These are phyloP conservation scores for Fusarium incarnatum DNA, from an alignment of 2,329 filamentous ascomycete species.

Conservation along the genomic window DNA sequence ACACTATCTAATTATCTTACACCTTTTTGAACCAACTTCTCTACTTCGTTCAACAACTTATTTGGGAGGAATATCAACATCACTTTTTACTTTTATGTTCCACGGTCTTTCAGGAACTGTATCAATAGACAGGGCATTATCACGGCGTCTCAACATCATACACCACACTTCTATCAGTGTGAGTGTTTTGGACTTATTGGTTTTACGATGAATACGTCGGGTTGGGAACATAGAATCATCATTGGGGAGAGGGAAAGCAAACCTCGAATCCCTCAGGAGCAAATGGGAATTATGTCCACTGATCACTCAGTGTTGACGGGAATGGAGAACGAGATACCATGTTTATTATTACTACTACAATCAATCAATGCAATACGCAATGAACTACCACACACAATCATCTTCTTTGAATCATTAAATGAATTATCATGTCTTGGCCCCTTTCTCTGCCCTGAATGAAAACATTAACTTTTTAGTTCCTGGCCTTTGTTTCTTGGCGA, in stretches of 20 bases:
- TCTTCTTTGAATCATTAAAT: too few species aligned
- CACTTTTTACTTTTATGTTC: slow-evolving; percentile 27
- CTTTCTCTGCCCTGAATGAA: slow-evolving; percentile 1
- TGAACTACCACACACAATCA: not conserved
- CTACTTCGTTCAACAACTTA: slow-evolving; percentile 31
- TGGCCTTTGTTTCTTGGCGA: slow-evolving; percentile 6
- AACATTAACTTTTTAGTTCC: not conserved
- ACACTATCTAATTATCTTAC: slow-evolving; percentile 41
- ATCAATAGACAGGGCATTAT: slow-evolving; percentile 48
- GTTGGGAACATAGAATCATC: slow-evolving; percentile 47
- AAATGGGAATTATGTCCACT: slow-evolving; percentile 46
- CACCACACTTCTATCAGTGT: slow-evolving; percentile 29
- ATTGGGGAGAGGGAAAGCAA: slow-evolving; percentile 38
- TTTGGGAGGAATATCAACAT: slow-evolving; percentile 35
- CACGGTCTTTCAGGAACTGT: slow-evolving; percentile 43
- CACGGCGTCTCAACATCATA: slow-evolving; percentile 45
- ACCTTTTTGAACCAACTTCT: slow-evolving; percentile 21
- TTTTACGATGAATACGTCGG: slow-evolving; percentile 46
- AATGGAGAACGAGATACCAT: slow-evolving; percentile 45
- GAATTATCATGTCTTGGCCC: not conserved
- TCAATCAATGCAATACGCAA: slow-evolving; percentile 1
- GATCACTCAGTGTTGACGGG: slow-evolving; percentile 47
- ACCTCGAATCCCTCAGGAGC: slow-evolving; percentile 29
- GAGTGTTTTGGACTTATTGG: slow-evolving; percentile 21
- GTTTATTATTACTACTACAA: slow-evolving; percentile 21